phyloP scores from a whole-genome alignment of 1,284 basidiomycete genomes.

The Polyporus tsugae region DNA sequence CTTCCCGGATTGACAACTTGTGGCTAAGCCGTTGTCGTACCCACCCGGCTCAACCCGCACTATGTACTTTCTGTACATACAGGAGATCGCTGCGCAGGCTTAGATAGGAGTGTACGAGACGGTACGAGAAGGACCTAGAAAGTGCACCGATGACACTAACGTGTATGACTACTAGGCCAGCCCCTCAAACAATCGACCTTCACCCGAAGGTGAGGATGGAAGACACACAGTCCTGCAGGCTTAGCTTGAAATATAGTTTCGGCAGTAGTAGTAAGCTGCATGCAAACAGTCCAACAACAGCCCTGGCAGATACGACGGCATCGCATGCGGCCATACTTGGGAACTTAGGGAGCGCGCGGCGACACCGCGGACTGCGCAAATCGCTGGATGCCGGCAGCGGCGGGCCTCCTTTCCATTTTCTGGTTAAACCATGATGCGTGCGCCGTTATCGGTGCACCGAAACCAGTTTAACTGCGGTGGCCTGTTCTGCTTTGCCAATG shows the following conservation, averaged over 20 bases:
- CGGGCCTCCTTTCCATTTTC: background rate
- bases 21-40: background rate
- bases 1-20: background rate
- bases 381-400: background rate
- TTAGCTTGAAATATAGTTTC: background rate
- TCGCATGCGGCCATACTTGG: constrained; percentile 20
- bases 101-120: background rate
- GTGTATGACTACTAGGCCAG: too few species aligned
- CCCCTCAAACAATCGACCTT: too few species aligned
- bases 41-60: background rate
- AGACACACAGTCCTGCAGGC: too few species aligned
- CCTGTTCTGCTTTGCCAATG: background rate
- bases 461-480: too few species aligned
- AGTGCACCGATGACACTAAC: background rate
- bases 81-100: background rate
- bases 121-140: background rate
- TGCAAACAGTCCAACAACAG: background rate
- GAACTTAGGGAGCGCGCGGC: background rate
- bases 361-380: too few species aligned
- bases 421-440: background rate
- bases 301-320: constrained; percentile 26
- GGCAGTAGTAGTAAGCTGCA: background rate
- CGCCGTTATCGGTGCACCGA: background rate
- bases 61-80: background rate
- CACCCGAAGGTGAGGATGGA: background rate